Evolutionary conservation across 345 rosid genomes (phyloP), one percentile per base, ranked within the genome.

Genomic region (Bruguiera parviflora): DNA sequence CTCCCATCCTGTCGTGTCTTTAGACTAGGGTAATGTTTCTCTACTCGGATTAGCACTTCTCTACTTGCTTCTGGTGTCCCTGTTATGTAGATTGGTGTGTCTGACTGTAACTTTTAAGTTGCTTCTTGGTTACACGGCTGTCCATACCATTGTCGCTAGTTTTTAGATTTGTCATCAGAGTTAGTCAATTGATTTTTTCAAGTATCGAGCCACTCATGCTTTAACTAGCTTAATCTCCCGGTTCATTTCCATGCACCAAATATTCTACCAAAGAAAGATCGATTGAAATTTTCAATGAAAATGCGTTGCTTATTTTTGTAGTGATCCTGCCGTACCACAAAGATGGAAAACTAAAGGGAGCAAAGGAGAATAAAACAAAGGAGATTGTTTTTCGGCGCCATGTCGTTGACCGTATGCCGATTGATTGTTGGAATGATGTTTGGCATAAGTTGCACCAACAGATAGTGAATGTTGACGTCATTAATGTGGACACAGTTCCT

Each of bases 371-470:
- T 69, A 61, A 79, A 6, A 75, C 80, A 64, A 84, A 82, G 71
- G 98, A 87, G 71, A 85, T 91, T 61, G 53, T 93, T 63, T 93
- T 81, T 53, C 84, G 88, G 71, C 94, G 98, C 62, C 97, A 93
- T 80, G 81, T 86, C 74, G 92, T 91, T 66, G 92, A 91, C 25
- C 87, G 86, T 57, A 91, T 93, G 98, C 98, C 98, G 13, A 85
- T 93, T 75, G 97, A 93, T 84, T 81, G 92, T 76, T 91, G 98
- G 97, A 91, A 89, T 80, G 96, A 89, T 77, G 94, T 93, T 56
- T 91, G 98, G 98, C 53, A 83, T 67, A 93, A 93, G 83, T 76
- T 93, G 83, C 98, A 93, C 77, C 89, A 89, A 61, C 98, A 93
- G 70, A 82, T 91, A 67, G 91, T 86, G 61, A 89, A 89, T 76